Evolutionary conservation across 2,329 filamentous ascomycete species (phyloP), one percentile per base, ranked within the genome.

Genomic region (Xenoacremonium recifei): DNA sequence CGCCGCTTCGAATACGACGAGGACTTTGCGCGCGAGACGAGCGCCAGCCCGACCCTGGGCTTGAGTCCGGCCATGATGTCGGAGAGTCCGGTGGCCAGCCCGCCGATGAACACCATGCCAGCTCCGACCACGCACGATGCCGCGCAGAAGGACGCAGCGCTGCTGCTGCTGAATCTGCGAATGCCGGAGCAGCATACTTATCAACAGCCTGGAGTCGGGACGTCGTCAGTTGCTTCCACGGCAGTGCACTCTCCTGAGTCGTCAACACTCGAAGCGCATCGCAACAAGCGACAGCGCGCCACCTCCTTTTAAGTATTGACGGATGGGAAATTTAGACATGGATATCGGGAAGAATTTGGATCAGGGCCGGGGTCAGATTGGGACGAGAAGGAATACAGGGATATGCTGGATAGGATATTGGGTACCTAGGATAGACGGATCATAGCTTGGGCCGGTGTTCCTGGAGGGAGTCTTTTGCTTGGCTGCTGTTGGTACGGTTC

Each of bases 131-230:
- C 19, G 5, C 23, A 43, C 7, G 52, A 55, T 35, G 16, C 33
- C 4, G 44, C 45, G 6, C 47, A 55, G 32, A 45, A 53, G 32
- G 43, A 51, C 17, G 54, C 55, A 6, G 55, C 54, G 11, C 41
- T 58, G 23, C 46, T 57, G n/a, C 48, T 58, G 5, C 44, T 58
- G 21, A 53, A 46, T 21, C 45, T 54, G 19, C 47, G 44, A 16
- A 52, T 44, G 34, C 48, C 37, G 4, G 43, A 47, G 4, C 47
- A 47, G 15, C 32, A 25, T 3, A 29, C 19, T 20, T 21, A n/a
- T n/a, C n/a, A n/a, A n/a, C n/a, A n/a, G n/a, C n/a, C n/a, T n/a
- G n/a, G n/a, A n/a, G n/a, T n/a, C n/a, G n/a, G n/a, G n/a, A n/a
- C n/a, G n/a, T n/a, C n/a, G n/a, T n/a, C n/a, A n/a, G 18, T 11